Evolutionary conservation across 2,329 filamentous ascomycete species (phyloP).

Genomic region (Aureobasidium sp.): DNA sequence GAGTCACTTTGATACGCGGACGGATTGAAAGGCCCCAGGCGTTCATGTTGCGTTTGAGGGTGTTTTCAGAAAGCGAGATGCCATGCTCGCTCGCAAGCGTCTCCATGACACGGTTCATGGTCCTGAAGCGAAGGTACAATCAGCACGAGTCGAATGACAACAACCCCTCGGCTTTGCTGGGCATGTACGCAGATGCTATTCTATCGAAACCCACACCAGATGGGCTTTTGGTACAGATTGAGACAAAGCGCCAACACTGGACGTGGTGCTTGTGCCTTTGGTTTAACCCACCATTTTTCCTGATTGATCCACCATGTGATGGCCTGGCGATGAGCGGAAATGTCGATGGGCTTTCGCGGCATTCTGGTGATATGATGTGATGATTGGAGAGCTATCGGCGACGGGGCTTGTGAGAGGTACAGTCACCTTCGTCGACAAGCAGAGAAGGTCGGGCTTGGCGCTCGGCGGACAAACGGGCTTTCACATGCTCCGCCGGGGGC

Average conservation of each 20-base stretch:
- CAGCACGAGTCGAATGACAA: no score
- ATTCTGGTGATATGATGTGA: neutral
- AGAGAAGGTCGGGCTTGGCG: neutral
- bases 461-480: slow-evolving; percentile 3
- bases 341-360: neutral
- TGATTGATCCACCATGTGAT: slow-evolving; percentile 7
- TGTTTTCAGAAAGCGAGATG: neutral
- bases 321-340: neutral
- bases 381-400: neutral
- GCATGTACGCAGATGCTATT: no score
- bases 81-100: neutral
- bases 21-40: neutral
- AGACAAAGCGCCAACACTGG: no score
- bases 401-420: neutral
- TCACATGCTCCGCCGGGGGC: neutral
- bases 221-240: no score
- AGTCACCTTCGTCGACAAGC: neutral
- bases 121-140: neutral
- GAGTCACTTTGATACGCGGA: slow-evolving; percentile 1
- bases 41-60: slow-evolving; percentile 5
- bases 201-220: no score
- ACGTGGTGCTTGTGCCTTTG: no score
- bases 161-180: no score
- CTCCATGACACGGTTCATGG: neutral
- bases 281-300: no score